Conservation (phyloP, 495 filamentous ascomycete genomes). For the Monascus purpureus region DNA sequence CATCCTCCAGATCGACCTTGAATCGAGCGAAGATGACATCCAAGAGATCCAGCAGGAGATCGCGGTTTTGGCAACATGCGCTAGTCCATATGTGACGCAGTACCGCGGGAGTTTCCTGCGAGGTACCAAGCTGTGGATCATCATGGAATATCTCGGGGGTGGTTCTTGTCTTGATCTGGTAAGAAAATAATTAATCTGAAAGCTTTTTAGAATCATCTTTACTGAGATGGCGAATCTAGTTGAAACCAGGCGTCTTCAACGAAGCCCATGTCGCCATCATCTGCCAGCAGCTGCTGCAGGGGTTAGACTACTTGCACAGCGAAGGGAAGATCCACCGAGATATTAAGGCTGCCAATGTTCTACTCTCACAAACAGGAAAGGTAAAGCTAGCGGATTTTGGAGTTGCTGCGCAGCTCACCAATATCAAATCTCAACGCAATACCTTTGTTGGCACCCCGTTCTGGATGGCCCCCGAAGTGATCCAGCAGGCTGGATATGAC, state of each 20-base stretch:
- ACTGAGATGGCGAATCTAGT: conserved; percentile 23
- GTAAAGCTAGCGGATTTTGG: conserved; percentile 98
- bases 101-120: conserved; percentile 93
- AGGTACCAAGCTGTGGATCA: conserved; percentile 95
- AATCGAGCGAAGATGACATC: conserved; percentile 95
- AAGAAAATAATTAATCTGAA: conserved; percentile 7
- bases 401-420: conserved; percentile 89
- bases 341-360: conserved; percentile 90
- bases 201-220: background rate
- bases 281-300: conserved; percentile 77
- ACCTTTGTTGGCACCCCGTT: conserved; percentile 99
- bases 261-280: conserved; percentile 92
- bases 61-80: conserved; percentile 84
- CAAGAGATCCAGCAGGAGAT: conserved; percentile 98
- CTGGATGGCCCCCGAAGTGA: conserved; percentile 99
- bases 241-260: conserved; percentile 83
- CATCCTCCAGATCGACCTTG: conserved; percentile 75
- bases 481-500: conserved; percentile 92
- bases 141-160: conserved; percentile 94
- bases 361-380: conserved; percentile 75
- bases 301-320: conserved; percentile 83
- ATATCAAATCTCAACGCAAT: conserved; percentile 95
- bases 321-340: conserved; percentile 97
- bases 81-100: conserved; percentile 84
- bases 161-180: conserved; percentile 90